phyloP scores from a whole-genome alignment of 768 basidiomycete genomes.

The Symmetrospora coprosmae region DNA sequence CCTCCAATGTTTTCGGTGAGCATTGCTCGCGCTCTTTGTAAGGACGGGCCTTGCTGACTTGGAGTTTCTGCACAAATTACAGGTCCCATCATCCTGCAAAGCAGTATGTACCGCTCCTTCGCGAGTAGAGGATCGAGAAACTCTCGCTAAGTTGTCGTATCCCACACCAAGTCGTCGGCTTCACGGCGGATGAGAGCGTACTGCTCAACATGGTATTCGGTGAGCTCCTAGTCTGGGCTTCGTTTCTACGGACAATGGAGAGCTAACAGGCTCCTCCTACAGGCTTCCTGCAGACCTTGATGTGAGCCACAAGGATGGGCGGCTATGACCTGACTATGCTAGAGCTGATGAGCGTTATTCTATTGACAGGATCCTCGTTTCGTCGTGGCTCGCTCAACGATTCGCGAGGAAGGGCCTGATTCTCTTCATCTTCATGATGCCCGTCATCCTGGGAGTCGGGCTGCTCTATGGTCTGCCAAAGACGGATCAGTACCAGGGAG shows the following conservation, averaged over 20 bases:
- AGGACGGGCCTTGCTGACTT: too few relatives aligned
- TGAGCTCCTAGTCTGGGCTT: too few relatives aligned
- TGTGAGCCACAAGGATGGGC: too few relatives aligned
- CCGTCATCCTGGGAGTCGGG: slow-evolving; percentile 32
- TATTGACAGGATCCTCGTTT: slow-evolving; percentile 31
- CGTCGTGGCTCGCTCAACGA: slow-evolving; percentile 30
- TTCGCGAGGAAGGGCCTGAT: slow-evolving; percentile 33
- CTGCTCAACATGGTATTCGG: slow-evolving; percentile 20
- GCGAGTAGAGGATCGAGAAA: too few relatives aligned
- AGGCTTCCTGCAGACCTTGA: too few relatives aligned
- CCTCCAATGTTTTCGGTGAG: slow-evolving; percentile 28
- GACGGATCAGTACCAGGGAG: slow-evolving; percentile 24
- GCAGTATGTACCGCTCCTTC: not conserved
- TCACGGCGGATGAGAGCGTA: slow-evolving; percentile 10
- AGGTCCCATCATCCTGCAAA: slow-evolving; percentile 30
- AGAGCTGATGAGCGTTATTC: too few relatives aligned
- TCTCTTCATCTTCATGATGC: slow-evolving; percentile 28
- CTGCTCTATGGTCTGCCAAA: slow-evolving; percentile 32
- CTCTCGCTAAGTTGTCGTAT: not conserved
- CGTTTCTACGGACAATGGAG: too few relatives aligned
- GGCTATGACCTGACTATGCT: too few relatives aligned
- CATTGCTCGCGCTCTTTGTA: too few relatives aligned
- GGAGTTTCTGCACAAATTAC: too few relatives aligned
- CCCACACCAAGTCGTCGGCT: slow-evolving; percentile 2
- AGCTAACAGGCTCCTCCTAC: too few relatives aligned